phyloP scores from a whole-genome alignment of 1,284 basidiomycete genomes.

The Erythrobasidium hasegawianum region DNA sequence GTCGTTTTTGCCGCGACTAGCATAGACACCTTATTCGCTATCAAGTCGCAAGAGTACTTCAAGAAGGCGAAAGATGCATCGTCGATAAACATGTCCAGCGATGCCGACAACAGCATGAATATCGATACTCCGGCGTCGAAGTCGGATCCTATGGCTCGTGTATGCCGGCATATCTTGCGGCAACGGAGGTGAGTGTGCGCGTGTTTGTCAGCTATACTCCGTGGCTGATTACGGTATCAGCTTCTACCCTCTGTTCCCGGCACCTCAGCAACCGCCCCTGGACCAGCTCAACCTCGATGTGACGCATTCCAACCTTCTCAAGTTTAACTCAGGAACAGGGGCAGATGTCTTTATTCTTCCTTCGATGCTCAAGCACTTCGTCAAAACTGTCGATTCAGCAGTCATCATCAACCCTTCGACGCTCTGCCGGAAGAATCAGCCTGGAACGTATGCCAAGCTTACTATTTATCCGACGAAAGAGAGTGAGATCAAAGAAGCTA shows the following conservation, averaged over 20 bases:
- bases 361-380: slow-evolving; percentile 60
- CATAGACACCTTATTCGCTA: slow-evolving; percentile 81
- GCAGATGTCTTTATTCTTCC: slow-evolving; percentile 83
- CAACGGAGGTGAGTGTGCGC: slow-evolving; percentile 73
- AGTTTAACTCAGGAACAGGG: slow-evolving; percentile 54
- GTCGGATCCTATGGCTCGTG: slow-evolving; percentile 70
- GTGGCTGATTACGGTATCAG: slow-evolving; percentile 51
- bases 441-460: slow-evolving; percentile 47
- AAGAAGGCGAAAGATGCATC: slow-evolving; percentile 56
- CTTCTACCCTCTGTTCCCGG: slow-evolving; percentile 93
- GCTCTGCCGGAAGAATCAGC: slow-evolving; percentile 60
- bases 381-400: slow-evolving; percentile 63
- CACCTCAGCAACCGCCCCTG: slow-evolving; percentile 64
- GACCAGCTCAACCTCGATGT: slow-evolving; percentile 70
- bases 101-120: slow-evolving; percentile 40
- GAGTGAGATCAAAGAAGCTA: slow-evolving; percentile 35
- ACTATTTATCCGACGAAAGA: slow-evolving; percentile 44
- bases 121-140: slow-evolving; percentile 52
- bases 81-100: slow-evolving; percentile 54
- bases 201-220: too few relatives aligned
- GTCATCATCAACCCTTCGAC: slow-evolving; percentile 68
- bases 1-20: slow-evolving; percentile 72
- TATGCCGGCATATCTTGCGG: slow-evolving; percentile 73
- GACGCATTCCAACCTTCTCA: slow-evolving; percentile 58
- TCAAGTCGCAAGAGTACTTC: slow-evolving; percentile 77